Evolutionary conservation across 2,329 filamentous ascomycete species (phyloP).

Genomic region (Fonsecaea pugnacius): DNA sequence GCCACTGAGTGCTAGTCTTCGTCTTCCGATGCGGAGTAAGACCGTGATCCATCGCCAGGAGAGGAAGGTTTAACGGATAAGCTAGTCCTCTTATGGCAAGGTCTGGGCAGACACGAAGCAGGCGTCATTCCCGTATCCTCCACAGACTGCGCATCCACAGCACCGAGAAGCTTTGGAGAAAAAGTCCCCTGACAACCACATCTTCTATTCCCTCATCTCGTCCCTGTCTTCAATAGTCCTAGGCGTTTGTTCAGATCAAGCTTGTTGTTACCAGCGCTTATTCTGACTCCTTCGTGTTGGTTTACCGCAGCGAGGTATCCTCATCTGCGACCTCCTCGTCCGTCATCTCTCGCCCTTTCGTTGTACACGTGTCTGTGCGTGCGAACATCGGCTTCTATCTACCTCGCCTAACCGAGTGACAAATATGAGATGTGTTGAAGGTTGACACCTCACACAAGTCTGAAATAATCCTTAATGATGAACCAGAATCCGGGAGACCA

Average conservation of each 20-base stretch:
- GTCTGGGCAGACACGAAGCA: slow-evolving; percentile 5
- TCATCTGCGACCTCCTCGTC: neutral
- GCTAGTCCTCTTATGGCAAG: neutral
- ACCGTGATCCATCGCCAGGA: neutral
- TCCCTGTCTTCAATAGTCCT: neutral
- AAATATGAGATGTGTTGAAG: slow-evolving; percentile 24
- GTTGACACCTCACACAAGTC: neutral
- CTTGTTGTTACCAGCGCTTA: neutral
- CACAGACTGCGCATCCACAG: slow-evolving; percentile 18
- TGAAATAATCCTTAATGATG: slow-evolving; percentile 24
- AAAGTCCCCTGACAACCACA: slow-evolving; percentile 23
- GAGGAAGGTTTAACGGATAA: slow-evolving; percentile 7
- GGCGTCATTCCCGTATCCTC: slow-evolving; percentile 15
- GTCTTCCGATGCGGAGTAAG: slow-evolving; percentile 3
- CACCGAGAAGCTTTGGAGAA: slow-evolving; percentile 18
- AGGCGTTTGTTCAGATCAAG: neutral
- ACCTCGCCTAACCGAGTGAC: neutral
- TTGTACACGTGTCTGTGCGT: slow-evolving; percentile 17
- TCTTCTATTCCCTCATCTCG: slow-evolving; percentile 16
- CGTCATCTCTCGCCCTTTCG: slow-evolving; percentile 4
- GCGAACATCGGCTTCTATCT: neutral
- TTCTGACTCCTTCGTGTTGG: neutral
- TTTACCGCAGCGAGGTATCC: neutral
- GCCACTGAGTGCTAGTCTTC: neutral
- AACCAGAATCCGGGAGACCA: slow-evolving; percentile 35